These are phyloP conservation scores for Kodamaea neixiangensis DNA, from an alignment of 805 yeast species.

Conservation along the genomic window DNA sequence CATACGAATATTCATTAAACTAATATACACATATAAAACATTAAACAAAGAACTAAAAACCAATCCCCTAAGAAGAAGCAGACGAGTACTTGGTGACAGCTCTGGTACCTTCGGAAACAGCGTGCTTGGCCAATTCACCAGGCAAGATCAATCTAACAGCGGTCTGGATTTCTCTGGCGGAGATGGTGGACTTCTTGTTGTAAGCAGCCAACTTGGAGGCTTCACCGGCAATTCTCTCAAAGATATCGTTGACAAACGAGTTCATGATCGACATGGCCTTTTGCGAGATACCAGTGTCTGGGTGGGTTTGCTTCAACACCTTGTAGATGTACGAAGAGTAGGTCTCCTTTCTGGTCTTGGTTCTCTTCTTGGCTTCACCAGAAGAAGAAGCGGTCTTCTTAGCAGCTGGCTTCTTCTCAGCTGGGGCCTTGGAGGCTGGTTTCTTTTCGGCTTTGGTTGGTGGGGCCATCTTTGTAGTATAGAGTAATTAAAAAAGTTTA, in stretches of 20 bases:
- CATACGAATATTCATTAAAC: conserved; percentile 20
- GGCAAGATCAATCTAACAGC: conserved; percentile 98
- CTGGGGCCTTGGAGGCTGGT: conserved; percentile 96
- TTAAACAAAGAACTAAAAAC: conserved; percentile 10
- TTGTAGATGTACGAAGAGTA: conserved; percentile 98
- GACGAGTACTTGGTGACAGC: conserved; percentile 96
- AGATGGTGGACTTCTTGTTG: conserved; percentile 97
- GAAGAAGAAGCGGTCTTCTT: conserved; percentile 88
- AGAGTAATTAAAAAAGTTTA: conserved; percentile 6
- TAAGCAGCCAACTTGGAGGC: conserved; percentile 98
- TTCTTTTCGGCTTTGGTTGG: conserved; percentile 57
- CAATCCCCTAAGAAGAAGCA: conserved; percentile 37
- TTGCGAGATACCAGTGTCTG: conserved; percentile 99
- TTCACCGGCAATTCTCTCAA: conserved; percentile 97
- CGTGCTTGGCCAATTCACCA: conserved; percentile 98
- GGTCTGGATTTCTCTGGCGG: conserved; percentile 98
- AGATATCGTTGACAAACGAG: conserved; percentile 96
- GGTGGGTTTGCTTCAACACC: conserved; percentile 98
- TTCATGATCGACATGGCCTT: conserved; percentile 98
- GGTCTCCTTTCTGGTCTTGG: conserved; percentile 96
- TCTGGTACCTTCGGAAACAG: conserved; percentile 98
- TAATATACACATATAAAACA: conserved; percentile 17
- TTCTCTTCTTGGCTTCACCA: conserved; percentile 84
- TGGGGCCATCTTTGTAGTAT: conserved; percentile 22
- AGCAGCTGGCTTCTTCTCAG: conserved; percentile 90